A percentile compares a stretch with the other conserved stretches of the same genome.
Evolutionary conservation across 139 green algal species (phyloP).

Genomic region (Deuterostichococcus epilithicus): DNA sequence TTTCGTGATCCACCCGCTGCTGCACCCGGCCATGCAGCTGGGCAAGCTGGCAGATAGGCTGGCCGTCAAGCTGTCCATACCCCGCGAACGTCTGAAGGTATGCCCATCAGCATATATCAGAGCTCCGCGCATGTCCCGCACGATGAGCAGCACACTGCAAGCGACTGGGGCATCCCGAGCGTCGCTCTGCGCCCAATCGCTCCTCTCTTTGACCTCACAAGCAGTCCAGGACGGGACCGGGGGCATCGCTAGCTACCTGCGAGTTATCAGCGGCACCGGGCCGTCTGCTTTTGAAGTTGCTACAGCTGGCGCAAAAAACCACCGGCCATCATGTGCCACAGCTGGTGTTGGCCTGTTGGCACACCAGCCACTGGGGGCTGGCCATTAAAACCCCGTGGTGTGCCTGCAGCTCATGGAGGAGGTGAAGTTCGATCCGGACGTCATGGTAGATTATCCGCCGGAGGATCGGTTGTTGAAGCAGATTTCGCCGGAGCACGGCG

Average conservation of each 20-base stretch:
- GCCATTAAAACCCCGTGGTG: not conserved
- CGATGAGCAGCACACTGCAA: conserved; percentile 22
- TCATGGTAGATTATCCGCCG: conserved; percentile 67
- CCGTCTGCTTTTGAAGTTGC: conserved; percentile 39
- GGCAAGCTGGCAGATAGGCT: not conserved
- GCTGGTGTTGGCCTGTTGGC: not conserved
- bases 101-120: not conserved
- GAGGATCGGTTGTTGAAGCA: conserved; percentile 12
- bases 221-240: no score
- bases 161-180: no score
- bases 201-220: no score
- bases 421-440: conserved; percentile 82
- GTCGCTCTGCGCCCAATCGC: no score
- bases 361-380: conserved; percentile 19
- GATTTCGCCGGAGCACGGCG: conserved; percentile 75
- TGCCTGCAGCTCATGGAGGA: conserved; percentile 71
- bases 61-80: not conserved
- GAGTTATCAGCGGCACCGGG: conserved; percentile 35
- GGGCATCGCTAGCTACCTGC: no score
- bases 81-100: not conserved
- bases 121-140: conserved; percentile 22
- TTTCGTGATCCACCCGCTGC: conserved; percentile 33
- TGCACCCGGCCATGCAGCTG: conserved; percentile 8
- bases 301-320: conserved; percentile 28
- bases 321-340: not conserved